Conservation (phyloP, 768 basidiomycete species). For the Austroboletus eburneus region DNA sequence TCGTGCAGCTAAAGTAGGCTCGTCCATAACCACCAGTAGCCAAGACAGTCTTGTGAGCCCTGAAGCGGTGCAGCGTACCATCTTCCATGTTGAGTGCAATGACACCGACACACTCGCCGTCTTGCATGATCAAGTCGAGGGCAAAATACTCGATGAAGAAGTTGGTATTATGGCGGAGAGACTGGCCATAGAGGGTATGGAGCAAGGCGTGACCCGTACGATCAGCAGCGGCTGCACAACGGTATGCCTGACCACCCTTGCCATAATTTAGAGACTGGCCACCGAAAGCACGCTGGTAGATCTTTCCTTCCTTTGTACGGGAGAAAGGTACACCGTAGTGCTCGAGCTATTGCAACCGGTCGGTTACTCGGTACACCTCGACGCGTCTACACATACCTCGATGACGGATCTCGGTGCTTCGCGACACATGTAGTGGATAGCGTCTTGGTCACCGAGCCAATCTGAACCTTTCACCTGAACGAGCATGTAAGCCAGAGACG, state of each 20-base stretch:
- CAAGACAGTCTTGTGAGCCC: constrained; percentile 95
- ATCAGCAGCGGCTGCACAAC: constrained; percentile 97
- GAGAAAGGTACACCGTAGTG: constrained; percentile 99
- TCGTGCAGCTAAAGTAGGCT: constrained; percentile 97
- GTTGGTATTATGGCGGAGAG: constrained; percentile 97
- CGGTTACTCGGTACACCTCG: background rate
- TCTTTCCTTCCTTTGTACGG: constrained; percentile 96
- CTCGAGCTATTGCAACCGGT: constrained; percentile 63
- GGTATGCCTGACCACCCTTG: constrained; percentile 98
- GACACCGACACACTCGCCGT: constrained; percentile 98
- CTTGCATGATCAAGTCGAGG: constrained; percentile 98
- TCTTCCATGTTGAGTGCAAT: constrained; percentile 99
- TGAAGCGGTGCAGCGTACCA: constrained; percentile 97
- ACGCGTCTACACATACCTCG: constrained; percentile 51
- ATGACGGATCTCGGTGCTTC: constrained; percentile 94
- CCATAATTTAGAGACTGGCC: constrained; percentile 96
- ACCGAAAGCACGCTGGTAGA: constrained; percentile 99
- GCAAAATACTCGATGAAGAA: constrained; percentile 99
- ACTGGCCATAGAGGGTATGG: constrained; percentile 99
- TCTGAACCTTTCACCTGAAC: constrained; percentile 94
- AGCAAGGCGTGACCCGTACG: constrained; percentile 98
- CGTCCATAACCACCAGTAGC: constrained; percentile 99
- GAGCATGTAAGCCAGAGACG: constrained; percentile 14
- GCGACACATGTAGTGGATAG: constrained; percentile 99
- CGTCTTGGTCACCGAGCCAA: constrained; percentile 99